Base-by-base conservation (phyloP, 2,329 filamentous ascomycete species). In the Clonostachys solani region DNA sequence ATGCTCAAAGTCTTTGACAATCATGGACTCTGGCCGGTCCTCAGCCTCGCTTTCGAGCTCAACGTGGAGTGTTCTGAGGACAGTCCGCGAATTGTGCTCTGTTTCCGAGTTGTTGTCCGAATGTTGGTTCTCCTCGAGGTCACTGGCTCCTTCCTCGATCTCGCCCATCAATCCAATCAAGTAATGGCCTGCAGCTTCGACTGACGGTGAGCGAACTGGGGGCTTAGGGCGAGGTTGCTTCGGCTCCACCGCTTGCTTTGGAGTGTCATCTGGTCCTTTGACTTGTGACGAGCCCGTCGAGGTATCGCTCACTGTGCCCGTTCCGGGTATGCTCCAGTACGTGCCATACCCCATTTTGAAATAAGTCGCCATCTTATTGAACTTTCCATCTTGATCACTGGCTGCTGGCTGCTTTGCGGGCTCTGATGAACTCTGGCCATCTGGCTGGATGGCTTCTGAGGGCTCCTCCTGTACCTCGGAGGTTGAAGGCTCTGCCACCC, bases 121-220 rank as follows among this genome's bases (percentile, higher is more conserved):
- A 9, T 59, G 59, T 5, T 43, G 51, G 49, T 57, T 58, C 2
- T 62, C 56, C 3, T 68, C 66, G 1, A 55, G 49, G 15, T 65
- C 65, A 15, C 59, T 59, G 33, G 42, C 43, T 50, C 60, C 58
- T 40, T 80, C 74, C 12, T 83, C 78, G 33, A 87, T 73, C 35
- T 84, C 75, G 7, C 85, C 86, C 52, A 79, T 76, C 6, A 90
- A 73, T 1, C 87, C 87, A 48, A 92, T 78, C 18, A 91, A 68
- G 56, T 83, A 92, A 44, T 72, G 69, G 0, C 75, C 78, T 5
- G 54, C 51, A 6, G 60, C 54, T 35, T 65, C 62, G n/a, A 56
- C 54, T 2, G 63, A 60, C 5, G 60, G 49, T 1, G 54, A 47
- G 4, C 54, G 13, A 12, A 36, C 12, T 16, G 23, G 19, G 18